Percentiles rank a stretch among this genome's conserved stretches.
These are phyloP conservation scores for Pythium apleroticum DNA, from an alignment of 352 stramenopile species.

Conservation along the genomic window DNA sequence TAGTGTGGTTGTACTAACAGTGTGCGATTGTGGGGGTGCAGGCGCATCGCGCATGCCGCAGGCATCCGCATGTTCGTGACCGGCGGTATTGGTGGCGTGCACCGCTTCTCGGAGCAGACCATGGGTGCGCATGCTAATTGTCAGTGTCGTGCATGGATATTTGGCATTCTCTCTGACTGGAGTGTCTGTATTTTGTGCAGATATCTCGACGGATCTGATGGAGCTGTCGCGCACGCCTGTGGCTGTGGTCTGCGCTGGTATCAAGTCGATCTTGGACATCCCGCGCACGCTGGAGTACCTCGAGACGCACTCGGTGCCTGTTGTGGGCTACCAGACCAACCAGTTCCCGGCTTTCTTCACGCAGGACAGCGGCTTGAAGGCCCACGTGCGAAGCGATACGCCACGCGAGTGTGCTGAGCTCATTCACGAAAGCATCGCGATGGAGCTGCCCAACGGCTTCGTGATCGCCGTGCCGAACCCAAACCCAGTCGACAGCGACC, in stretches of 20 bases:
- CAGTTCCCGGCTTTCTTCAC: constrained; percentile 99
- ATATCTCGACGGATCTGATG: constrained; percentile 96
- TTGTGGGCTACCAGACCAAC: constrained; percentile 90
- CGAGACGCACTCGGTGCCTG: constrained; percentile 95
- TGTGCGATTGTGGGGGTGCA: constrained; percentile 19
- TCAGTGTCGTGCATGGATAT: background rate
- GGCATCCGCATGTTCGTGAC: constrained; percentile 98
- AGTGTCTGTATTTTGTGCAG: constrained; percentile 29
- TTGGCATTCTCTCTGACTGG: background rate
- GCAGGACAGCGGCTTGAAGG: constrained; percentile 84
- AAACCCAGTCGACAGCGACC: constrained; percentile 72
- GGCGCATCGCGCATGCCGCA: constrained; percentile 90
- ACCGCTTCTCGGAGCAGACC: constrained; percentile 92
- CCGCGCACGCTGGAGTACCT: constrained; percentile 95
- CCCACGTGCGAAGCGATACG: constrained; percentile 85
- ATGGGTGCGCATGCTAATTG: constrained; percentile 67
- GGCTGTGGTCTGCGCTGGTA: constrained; percentile 96
- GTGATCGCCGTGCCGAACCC: constrained; percentile 90
- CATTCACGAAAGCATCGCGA: constrained; percentile 73
- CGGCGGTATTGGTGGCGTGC: constrained; percentile 95
- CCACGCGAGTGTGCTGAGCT: constrained; percentile 84
- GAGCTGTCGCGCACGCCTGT: constrained; percentile 95
- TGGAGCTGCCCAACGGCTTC: constrained; percentile 86
- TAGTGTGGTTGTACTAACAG: background rate
- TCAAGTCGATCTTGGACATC: constrained; percentile 99